Conservation (phyloP, 1,284 basidiomycete species). For the Tetrapyrgos nigripes region DNA sequence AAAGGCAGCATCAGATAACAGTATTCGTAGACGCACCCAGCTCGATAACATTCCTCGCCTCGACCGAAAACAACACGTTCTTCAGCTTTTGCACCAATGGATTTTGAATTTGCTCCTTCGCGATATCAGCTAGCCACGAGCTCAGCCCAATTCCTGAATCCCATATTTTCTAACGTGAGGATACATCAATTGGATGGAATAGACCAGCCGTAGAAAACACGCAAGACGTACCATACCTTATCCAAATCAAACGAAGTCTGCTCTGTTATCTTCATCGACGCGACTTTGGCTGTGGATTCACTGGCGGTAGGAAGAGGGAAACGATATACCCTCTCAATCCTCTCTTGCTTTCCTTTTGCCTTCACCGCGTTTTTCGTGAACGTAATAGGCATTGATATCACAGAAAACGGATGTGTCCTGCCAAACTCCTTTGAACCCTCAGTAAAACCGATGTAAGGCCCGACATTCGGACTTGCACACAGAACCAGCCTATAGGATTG, state of each 20-base stretch:
- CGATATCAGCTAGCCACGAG: constrained; percentile 67
- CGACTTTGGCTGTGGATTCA: constrained; percentile 10
- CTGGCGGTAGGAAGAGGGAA: constrained; percentile 30
- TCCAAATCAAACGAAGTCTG: constrained; percentile 89
- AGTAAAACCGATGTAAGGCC: constrained; percentile 43
- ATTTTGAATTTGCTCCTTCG: constrained; percentile 5
- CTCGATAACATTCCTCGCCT: constrained; percentile 59
- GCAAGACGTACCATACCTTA: constrained; percentile 63
- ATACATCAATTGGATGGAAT: constrained; percentile 21
- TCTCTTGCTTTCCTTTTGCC: constrained; percentile 66
- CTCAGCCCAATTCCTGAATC: constrained; percentile 86
- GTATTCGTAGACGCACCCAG: constrained; percentile 57
- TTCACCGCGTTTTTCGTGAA: constrained; percentile 42
- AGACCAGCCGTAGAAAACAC: constrained; percentile 1
- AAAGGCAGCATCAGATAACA: background rate
- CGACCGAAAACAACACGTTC: constrained; percentile 45
- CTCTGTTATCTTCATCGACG: constrained; percentile 64
- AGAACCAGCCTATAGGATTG: constrained; percentile 72
- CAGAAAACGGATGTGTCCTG: constrained; percentile 56
- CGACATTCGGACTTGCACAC: constrained; percentile 35
- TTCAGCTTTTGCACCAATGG: constrained; percentile 27
- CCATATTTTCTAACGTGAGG: constrained; percentile 83
- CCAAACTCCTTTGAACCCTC: constrained; percentile 32
- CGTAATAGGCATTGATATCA: constrained; percentile 70
- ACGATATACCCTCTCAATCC: constrained; percentile 67